Base-by-base conservation (phyloP, 257 asterid species). In the Ajuga chamaepitys region DNA sequence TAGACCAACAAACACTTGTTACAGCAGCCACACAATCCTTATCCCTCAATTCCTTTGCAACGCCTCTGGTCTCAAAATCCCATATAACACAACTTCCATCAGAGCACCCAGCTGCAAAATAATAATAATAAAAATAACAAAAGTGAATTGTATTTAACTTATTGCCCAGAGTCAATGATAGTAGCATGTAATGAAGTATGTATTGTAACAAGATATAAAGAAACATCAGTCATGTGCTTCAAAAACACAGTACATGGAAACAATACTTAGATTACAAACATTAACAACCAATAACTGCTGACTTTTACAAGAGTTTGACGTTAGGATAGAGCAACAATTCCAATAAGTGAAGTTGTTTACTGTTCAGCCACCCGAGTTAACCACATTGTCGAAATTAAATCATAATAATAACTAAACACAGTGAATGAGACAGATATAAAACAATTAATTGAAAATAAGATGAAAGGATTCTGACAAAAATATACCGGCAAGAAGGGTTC, bases 401-500 rank as follows among this genome's bases (percentile, higher is more conserved):
- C n/a, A 35, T 8, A 18, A 44, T 14, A 59, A 22, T 18, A 58
- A 41, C 25, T 9, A 47, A 11, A 9, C n/a, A n/a, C n/a, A n/a
- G n/a, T 28, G 7, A 5, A 22, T 1, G 46, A 0, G 8, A 26
- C 21, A 11, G 25, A n/a, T n/a, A n/a, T n/a, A 40, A 62, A 62
- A 3, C 53, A 4, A 59, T 16, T 25, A 20, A 55, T n/a, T 32
- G 46, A 35, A 42, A 38, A 16, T 1, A 6, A 35, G 8, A 53
- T n/a, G 56, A 61, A 57, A 16, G 24, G n/a, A 30, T 47, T 52
- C 7, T 56, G 21, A 18, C 41, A 30, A 12, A 50, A 64, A 1
- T 46, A 57, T 83, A 91, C 98, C 98, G 54, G 98, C 98, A 32
- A 91, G 94, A 77, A 91, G 98, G 62, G 95, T 88, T 71, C 98